Base-by-base conservation (phyloP, 257 asterid genomes). In the Nicotiana sylvestris region DNA sequence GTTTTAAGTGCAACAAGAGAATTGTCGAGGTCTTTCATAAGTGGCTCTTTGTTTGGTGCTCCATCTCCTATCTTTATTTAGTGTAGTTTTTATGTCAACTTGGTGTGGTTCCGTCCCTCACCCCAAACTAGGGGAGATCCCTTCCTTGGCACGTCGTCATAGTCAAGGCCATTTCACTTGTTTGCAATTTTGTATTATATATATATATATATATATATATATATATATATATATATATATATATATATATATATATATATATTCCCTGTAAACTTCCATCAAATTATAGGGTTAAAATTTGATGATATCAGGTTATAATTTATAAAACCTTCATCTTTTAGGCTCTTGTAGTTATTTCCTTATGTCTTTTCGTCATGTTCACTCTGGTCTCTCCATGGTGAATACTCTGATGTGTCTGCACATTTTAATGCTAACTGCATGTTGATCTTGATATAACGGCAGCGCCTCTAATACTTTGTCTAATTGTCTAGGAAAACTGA, bases 401-500 rank as follows among this genome's bases (percentile, higher is more conserved):
- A 1, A 53, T 5, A 17, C 9, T 15, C 62, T 57, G 25, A 15
- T 57, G 21, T 17, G 62, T 17, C 8, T 57, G 10, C 21, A 17
- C 21, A 17, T 43, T 43, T 43, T 43, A 3, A 43, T 43, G 51
- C 51, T 43, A 57, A 2, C 62, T 57, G 1, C 62, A 57, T 32
- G 10, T 66, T 33, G 21, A 27, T 12, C 10, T 46, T 32, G 62
- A 51, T 51, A 53, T 46, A 55, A 13, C 5, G 3, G 16, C 70
- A 6, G 21, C 21, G 32, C 33, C 13, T 21, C 78, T 82, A 18
- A 37, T 27, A 15, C 25, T n/a, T 65, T 6, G 37, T 18, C 51
- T 32, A 15, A 21, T 69, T 79, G 21, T 83, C 33, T 83, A 96
- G 99, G 95, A 96, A 94, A 96, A 88, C 90, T 30, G 99, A 96